Conservation (phyloP, 2,329 filamentous ascomycete genomes). For the Lizonia empirigonia region DNA sequence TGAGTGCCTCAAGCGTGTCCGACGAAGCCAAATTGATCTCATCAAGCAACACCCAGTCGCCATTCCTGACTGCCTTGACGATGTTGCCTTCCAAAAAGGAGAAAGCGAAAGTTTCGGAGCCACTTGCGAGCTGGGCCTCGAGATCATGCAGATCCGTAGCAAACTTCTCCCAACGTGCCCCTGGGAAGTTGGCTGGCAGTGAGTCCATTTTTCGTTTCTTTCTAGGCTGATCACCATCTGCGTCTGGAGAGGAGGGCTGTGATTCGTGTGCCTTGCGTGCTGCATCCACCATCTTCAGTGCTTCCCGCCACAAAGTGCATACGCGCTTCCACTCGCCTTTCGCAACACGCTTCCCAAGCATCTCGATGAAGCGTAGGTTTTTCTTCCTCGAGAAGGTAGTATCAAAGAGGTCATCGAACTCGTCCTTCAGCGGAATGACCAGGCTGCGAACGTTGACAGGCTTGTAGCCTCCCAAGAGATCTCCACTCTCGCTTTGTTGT, state of each 20-base stretch:
- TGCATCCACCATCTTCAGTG: constrained; percentile 81
- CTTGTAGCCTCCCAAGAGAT: constrained; percentile 94
- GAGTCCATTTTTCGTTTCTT: constrained; percentile 73
- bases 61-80: constrained; percentile 92
- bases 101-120: constrained; percentile 82
- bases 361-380: constrained; percentile 80
- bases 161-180: constrained; percentile 82
- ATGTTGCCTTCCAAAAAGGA: constrained; percentile 96
- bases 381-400: constrained; percentile 86
- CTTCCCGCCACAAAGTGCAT: constrained; percentile 85
- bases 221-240: constrained; percentile 63
- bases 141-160: constrained; percentile 75
- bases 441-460: constrained; percentile 89
- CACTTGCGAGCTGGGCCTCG: constrained; percentile 75
- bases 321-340: constrained; percentile 88
- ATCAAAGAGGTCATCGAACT: constrained; percentile 88
- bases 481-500: constrained; percentile 96
- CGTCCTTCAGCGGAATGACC: constrained; percentile 87
- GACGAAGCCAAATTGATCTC: constrained; percentile 96
- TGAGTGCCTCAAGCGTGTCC: constrained; percentile 92
- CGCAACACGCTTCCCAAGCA: constrained; percentile 77
- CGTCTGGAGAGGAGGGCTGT: constrained; percentile 46
- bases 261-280: constrained; percentile 50
- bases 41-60: constrained; percentile 95
- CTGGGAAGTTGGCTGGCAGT: constrained; percentile 58